Evolutionary conservation across 148 eudicot species (phyloP), one percentile per base, ranked within the genome.

Genomic region (Vaccinium darrowii): DNA sequence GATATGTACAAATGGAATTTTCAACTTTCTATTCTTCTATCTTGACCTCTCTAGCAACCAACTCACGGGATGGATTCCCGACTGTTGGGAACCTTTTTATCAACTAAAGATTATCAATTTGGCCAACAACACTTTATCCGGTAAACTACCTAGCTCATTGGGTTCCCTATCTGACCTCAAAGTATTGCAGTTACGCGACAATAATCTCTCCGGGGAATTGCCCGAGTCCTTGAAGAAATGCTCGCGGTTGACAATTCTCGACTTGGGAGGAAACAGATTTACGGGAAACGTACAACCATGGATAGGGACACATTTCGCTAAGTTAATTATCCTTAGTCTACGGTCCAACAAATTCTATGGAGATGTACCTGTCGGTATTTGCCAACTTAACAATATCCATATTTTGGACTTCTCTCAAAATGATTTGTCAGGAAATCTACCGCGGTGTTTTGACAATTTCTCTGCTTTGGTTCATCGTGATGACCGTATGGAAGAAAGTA

Each of bases 361-460:
- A 60, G 52, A 11, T 21, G 53, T 86, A 14, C 86, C 88, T 79
- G 12, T 10, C 0, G 15, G 25, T 21, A 78, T 86, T 4, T 83
- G 88, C 50, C 56, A 50, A 15, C 86, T 86, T 23, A 36, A 19
- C 7, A 12, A 18, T 3, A 21, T 79, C n/a, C 86, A 71, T 1
- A 8, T 85, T 19, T 85, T 78, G 83, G 88, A 86, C 53, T 50
- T 83, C 50, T 86, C 88, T 74, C 21, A 47, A 7, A 84, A 87
- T 67, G 6, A 43, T 18, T 23, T 84, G 4, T 80, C 88, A 9
- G 88, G 86, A 65, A 54, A 1, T 5, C 67, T 87, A 50, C 84
- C 86, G 21, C 3, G 3, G 1, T 87, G 86, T 49, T n/a, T 87
- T 1, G 0, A 76, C 15, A 76, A 56, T 56, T 77, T 87, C 8